A percentile compares a stretch with the other conserved stretches of the same genome.
phyloP scores from a whole-genome alignment of 75 land plant genomes.

The Isoetes taiwanensis region DNA sequence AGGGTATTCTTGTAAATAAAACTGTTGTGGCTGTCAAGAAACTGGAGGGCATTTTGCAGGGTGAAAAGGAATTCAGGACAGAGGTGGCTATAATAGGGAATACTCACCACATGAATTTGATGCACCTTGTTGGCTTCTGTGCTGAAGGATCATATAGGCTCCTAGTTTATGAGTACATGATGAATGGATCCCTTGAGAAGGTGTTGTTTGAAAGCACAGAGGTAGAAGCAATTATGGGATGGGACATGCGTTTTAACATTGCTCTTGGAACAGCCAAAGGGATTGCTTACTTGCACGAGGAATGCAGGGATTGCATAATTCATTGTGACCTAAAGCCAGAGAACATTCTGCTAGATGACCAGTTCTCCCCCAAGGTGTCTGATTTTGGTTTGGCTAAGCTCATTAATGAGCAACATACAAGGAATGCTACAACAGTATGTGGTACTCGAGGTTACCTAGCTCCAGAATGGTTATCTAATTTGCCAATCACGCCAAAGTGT shows the following conservation, averaged over 20 bases:
- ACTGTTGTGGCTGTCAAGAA: conserved; percentile 1
- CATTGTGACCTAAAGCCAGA: conserved; percentile 5
- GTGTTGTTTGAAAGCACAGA: not conserved
- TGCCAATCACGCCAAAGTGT: not conserved
- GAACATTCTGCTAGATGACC: conserved; percentile 1
- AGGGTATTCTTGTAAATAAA: not conserved
- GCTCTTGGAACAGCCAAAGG: not conserved
- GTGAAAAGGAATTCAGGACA: not conserved
- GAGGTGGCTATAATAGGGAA: conserved; percentile 1
- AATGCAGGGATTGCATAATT: not conserved
- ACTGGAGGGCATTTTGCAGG: conserved; percentile 1
- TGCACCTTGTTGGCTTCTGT: conserved; percentile 1
- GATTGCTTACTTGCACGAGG: conserved; percentile 1
- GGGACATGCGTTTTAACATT: not conserved
- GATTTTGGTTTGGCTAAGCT: conserved; percentile 2
- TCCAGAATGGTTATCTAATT: not conserved
- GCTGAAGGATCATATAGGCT: not conserved
- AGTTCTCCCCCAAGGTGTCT: not conserved
- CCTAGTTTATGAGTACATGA: conserved; percentile 6
- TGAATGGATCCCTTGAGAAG: conserved; percentile 5
- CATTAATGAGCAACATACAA: not conserved
- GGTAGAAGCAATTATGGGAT: not conserved
- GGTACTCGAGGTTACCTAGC: conserved; percentile 8
- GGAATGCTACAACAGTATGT: not conserved
- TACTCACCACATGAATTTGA: conserved; percentile 1